These are phyloP conservation scores for Neonectria magnoliae DNA, from an alignment of 2,329 filamentous ascomycete genomes.

Conservation along the genomic window DNA sequence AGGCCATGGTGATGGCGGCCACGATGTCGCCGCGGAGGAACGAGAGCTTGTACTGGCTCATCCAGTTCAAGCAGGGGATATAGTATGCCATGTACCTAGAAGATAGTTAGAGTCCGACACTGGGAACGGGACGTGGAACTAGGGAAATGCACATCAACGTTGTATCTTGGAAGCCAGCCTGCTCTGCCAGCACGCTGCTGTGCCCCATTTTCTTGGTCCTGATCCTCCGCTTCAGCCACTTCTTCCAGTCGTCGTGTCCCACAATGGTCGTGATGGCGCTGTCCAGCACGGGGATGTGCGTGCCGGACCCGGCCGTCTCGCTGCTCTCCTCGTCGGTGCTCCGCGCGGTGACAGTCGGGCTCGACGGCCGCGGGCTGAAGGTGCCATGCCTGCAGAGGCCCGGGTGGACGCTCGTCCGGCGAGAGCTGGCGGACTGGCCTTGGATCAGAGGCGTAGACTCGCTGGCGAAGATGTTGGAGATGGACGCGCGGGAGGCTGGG, in stretches of 20 bases:
- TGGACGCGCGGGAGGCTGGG: slow-evolving; percentile 35
- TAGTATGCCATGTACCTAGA: slow-evolving; percentile 90
- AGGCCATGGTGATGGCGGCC: slow-evolving; percentile 94
- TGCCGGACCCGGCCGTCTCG: slow-evolving; percentile 47
- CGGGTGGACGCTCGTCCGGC: slow-evolving; percentile 44
- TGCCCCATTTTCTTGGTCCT: slow-evolving; percentile 75
- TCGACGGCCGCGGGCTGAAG: slow-evolving; percentile 74
- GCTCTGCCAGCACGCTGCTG: slow-evolving; percentile 76
- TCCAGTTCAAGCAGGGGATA: slow-evolving; percentile 90
- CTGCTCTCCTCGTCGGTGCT: slow-evolving; percentile 45
- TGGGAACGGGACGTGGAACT: not conserved
- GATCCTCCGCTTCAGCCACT: slow-evolving; percentile 61
- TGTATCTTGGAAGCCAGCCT: slow-evolving; percentile 78
- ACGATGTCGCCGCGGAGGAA: slow-evolving; percentile 88
- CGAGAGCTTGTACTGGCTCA: slow-evolving; percentile 82
- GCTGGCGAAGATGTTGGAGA: slow-evolving; percentile 40
- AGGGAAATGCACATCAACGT: slow-evolving; percentile 72
- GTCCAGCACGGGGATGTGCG: slow-evolving; percentile 51
- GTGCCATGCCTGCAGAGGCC: slow-evolving; percentile 76
- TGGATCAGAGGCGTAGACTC: slow-evolving; percentile 65
- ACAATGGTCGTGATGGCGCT: slow-evolving; percentile 51
- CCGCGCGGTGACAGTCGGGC: slow-evolving; percentile 52
- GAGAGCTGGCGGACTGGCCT: slow-evolving; percentile 34
- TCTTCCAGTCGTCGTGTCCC: slow-evolving; percentile 58
- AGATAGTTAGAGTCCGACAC: slow-evolving; percentile 21